Base-by-base conservation (phyloP, 176 grass and related monocot genomes). In the Musa beccarii region DNA sequence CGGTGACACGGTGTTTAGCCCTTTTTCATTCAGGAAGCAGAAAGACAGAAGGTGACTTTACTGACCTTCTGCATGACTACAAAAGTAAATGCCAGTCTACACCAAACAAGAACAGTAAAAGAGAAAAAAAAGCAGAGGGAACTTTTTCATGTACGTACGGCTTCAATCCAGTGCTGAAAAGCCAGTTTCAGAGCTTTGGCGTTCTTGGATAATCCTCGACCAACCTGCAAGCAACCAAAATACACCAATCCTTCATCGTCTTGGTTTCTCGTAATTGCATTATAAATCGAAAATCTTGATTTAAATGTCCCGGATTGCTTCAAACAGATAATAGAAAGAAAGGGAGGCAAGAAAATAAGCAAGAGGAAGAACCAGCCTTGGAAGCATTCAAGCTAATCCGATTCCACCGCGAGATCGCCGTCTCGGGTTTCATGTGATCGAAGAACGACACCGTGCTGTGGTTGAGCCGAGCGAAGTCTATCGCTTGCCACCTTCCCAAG, bases 161-260 rank as follows among this genome's bases (percentile, higher is more conserved):
- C 94, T 82, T 98, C 94, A 55, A 98, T 98, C 94, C 94, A 98
- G 88, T 98, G 94, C 72, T 93, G 90, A 82, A 98, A 98, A 57
- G 94, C 94, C n/a, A 98, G 86, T 62, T 83, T 98, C 54, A 91
- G 86, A 83, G 90, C 90, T 78, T 75, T 87, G 14, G 29, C 81
- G 11, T 98, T 88, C 53, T 79, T 86, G n/a, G 82, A 88, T 85
- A 98, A 80, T 81, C 94, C 90, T 71, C 81, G 84, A 68, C 94
- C 94, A 53, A 98, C 94, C 94, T 98, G 69, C 9, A 59, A 64
- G 22, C 15, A 29, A 8, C 52, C 17, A 53, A 20, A n/a, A 52
- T 6, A 24, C 14, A 54, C 24, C 28, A 67, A 67, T 13, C 66
- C 24, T 15, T 68, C 66, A 68, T 6, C 28, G 13, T 15, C 12